Conservation (phyloP, 495 filamentous ascomycete species). For the Talaromyces thailandensis region DNA sequence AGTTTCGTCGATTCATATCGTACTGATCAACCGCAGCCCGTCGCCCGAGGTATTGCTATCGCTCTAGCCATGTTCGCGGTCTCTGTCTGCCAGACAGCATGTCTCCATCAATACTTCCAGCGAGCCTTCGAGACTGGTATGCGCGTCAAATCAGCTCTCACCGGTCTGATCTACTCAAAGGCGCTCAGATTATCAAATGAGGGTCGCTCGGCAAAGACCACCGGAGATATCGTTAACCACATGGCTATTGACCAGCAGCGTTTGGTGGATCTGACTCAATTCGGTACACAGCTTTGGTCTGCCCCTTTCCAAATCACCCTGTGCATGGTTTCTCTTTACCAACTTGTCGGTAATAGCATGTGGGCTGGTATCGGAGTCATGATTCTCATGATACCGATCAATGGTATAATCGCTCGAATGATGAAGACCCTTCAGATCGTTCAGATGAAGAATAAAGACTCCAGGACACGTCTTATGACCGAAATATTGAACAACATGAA, state of each 20-base stretch:
- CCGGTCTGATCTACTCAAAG: slow-evolving; percentile 87
- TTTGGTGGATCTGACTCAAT: slow-evolving; percentile 90
- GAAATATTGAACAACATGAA: slow-evolving; percentile 99
- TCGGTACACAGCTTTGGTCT: slow-evolving; percentile 88
- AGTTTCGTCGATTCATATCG: slow-evolving; percentile 76
- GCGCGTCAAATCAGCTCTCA: slow-evolving; percentile 85
- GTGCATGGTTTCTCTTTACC: slow-evolving; percentile 92
- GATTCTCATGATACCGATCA: slow-evolving; percentile 95
- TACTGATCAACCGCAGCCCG: slow-evolving; percentile 56
- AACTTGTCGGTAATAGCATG: slow-evolving; percentile 88
- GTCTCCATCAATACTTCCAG: slow-evolving; percentile 93
- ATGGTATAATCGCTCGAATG: slow-evolving; percentile 82
- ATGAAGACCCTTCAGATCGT: slow-evolving; percentile 92
- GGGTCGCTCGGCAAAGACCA: slow-evolving; percentile 81
- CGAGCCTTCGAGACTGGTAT: slow-evolving; percentile 90
- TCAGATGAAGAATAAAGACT: slow-evolving; percentile 99
- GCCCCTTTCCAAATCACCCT: slow-evolving; percentile 94
- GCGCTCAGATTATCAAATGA: slow-evolving; percentile 86
- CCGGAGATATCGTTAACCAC: slow-evolving; percentile 97
- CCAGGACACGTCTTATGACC: slow-evolving; percentile 85
- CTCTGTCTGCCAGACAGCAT: slow-evolving; percentile 72
- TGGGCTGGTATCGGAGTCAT: slow-evolving; percentile 93
- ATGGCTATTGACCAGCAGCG: slow-evolving; percentile 98
- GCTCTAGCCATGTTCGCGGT: slow-evolving; percentile 87
- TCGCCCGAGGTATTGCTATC: slow-evolving; percentile 78